phyloP scores from a whole-genome alignment of 352 stramenopile species.

The Poterioochromonas sp. region DNA sequence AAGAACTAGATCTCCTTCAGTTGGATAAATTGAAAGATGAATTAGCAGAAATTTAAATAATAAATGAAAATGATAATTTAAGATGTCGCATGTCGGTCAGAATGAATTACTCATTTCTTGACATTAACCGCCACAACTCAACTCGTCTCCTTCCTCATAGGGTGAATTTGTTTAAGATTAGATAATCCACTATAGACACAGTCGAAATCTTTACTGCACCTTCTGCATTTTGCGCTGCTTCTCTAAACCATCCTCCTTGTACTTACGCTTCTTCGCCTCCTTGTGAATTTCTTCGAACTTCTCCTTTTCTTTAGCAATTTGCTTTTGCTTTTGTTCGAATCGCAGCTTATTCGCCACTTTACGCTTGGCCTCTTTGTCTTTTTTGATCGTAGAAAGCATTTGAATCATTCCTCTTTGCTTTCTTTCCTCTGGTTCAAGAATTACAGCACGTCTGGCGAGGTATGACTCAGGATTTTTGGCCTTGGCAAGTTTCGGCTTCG shows the following conservation, averaged over 20 bases:
- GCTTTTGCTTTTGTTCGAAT: constrained; percentile 74
- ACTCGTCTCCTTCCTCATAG: no score
- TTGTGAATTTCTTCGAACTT: constrained; percentile 53
- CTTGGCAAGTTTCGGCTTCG: constrained; percentile 88
- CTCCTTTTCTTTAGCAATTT: constrained; percentile 77
- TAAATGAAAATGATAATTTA: no score
- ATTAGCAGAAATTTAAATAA: constrained; percentile 15
- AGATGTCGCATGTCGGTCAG: no score
- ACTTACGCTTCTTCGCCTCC: constrained; percentile 35
- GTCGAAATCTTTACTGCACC: no score
- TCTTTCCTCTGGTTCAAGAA: constrained; percentile 79
- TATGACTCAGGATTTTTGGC: constrained; percentile 59
- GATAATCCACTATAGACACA: no score
- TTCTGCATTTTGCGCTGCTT: neutral
- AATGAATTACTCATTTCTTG: no score
- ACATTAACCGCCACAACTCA: no score
- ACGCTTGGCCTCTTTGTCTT: constrained; percentile 85
- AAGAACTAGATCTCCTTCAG: constrained; percentile 19
- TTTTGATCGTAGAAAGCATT: constrained; percentile 89
- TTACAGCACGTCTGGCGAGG: constrained; percentile 70
- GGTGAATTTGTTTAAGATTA: no score
- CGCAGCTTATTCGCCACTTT: constrained; percentile 77
- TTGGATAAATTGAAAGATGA: constrained; percentile 25
- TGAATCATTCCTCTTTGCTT: constrained; percentile 94
- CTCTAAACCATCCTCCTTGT: constrained; percentile 33